A percentile compares a stretch with the other conserved stretches of the same genome.
phyloP scores from a whole-genome alignment of 805 yeast species.

The Lipomyces spencermartinsiae region DNA sequence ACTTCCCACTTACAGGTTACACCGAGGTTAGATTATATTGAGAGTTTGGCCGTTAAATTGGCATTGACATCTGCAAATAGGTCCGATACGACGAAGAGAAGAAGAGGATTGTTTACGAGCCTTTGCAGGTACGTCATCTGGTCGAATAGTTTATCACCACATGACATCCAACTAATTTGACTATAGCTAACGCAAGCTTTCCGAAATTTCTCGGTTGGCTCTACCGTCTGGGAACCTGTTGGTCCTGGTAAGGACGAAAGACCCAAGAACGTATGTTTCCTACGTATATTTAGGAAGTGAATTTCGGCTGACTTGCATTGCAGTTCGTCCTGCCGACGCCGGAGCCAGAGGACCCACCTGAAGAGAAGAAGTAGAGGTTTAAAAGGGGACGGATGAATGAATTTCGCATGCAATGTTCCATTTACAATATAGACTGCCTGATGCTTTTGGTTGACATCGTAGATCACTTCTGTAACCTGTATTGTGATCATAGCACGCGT shows the following conservation, averaged over 20 bases:
- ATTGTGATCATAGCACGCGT: not conserved
- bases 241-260: constrained; percentile 84
- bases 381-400: constrained; percentile 3
- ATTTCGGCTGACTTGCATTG: not conserved
- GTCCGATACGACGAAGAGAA: constrained; percentile 90
- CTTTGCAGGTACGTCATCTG: constrained; percentile 59
- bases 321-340: constrained; percentile 83
- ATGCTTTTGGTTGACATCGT: not conserved
- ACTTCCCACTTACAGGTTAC: constrained; percentile 91
- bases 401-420: not conserved
- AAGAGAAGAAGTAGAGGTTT: constrained; percentile 47
- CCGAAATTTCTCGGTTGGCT: constrained; percentile 87
- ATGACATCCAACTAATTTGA: not conserved
- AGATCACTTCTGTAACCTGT: not conserved
- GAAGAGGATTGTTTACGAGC: constrained; percentile 87
- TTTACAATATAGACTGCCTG: not conserved
- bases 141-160: not conserved
- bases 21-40: constrained; percentile 56
- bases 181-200: constrained; percentile 80
- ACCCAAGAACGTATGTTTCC: constrained; percentile 56
- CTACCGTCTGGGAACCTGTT: constrained; percentile 90
- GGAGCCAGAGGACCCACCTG: constrained; percentile 68
- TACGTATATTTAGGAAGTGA: not conserved
- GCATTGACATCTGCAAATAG: constrained; percentile 30
- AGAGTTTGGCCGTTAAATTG: not conserved